Conservation (phyloP, 192 early-diverging fungal genomes). For the Coemansia sp. region DNA sequence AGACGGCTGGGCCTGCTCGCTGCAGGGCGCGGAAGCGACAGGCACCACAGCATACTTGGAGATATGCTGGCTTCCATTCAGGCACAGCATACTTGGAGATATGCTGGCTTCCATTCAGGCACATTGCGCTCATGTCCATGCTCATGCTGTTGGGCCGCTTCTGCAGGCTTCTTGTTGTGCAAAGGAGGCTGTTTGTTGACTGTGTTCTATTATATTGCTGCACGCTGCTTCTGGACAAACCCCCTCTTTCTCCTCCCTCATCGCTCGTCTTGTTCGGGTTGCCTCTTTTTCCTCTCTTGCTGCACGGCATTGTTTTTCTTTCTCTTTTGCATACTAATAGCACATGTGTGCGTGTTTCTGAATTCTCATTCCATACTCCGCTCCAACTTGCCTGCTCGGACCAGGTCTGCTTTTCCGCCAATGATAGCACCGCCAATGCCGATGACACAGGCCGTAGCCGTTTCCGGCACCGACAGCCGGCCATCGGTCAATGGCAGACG, state of each 20-base stretch:
- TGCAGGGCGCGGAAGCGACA: slow-evolving; percentile 14
- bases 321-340: slow-evolving; percentile 10
- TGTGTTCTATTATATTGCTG: slow-evolving; percentile 6
- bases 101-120: background rate
- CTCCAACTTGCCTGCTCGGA: background rate
- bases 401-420: slow-evolving; percentile 2
- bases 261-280: slow-evolving; percentile 1
- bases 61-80: background rate
- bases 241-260: slow-evolving; percentile 7
- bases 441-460: slow-evolving; percentile 57
- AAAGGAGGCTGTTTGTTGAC: slow-evolving; percentile 26
- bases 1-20: background rate
- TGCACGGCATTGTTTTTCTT: slow-evolving; percentile 11
- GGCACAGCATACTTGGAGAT: background rate
- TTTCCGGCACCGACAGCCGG: slow-evolving; percentile 42
- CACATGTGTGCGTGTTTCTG: slow-evolving; percentile 8
- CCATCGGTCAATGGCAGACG: slow-evolving; percentile 44
- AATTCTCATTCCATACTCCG: background rate
- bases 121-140: background rate
- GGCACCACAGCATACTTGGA: background rate
- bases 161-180: background rate
- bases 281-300: slow-evolving; percentile 11
- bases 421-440: slow-evolving; percentile 53
- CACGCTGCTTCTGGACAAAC: slow-evolving; percentile 2
- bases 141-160: background rate